These are phyloP conservation scores for Paulownia fortunei DNA, from an alignment of 257 asterid genomes.

Conservation along the genomic window DNA sequence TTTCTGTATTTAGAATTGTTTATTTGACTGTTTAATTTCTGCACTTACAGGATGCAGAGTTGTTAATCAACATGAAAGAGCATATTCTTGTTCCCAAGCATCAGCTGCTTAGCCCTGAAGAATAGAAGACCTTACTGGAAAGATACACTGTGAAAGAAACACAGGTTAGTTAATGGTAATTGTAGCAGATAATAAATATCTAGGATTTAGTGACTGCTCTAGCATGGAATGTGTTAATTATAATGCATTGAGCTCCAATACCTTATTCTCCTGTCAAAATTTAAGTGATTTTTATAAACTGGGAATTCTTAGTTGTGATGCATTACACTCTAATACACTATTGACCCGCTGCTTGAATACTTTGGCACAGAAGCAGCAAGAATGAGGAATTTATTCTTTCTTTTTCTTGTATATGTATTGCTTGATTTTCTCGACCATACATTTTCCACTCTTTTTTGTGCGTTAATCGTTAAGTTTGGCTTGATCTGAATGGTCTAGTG, in stretches of 20 bases:
- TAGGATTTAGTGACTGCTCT: not conserved
- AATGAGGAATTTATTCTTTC: too few relatives aligned
- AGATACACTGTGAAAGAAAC: conserved; percentile 90
- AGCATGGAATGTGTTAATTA: not conserved
- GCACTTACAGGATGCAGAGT: conserved; percentile 51
- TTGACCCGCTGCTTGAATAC: not conserved
- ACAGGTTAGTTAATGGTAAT: conserved; percentile 58
- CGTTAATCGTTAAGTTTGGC: not conserved
- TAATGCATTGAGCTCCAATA: not conserved
- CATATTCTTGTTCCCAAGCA: conserved; percentile 89
- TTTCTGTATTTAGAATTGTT: not conserved
- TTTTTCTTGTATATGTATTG: not conserved
- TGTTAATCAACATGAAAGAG: conserved; percentile 76
- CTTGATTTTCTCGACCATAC: not conserved
- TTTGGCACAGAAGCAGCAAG: not conserved
- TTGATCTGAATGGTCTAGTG: conserved; percentile 2
- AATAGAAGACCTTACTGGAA: conserved; percentile 81
- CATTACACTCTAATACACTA: not conserved
- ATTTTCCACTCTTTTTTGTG: not conserved
- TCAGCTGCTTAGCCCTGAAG: conserved; percentile 69
- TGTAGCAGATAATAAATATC: not conserved
- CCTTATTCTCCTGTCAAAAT: not conserved
- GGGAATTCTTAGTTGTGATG: not conserved
- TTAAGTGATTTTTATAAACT: not conserved
- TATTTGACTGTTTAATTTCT: not conserved